phyloP scores from a whole-genome alignment of 2,329 filamentous ascomycete species.

The Pezicula neosporulosa region DNA sequence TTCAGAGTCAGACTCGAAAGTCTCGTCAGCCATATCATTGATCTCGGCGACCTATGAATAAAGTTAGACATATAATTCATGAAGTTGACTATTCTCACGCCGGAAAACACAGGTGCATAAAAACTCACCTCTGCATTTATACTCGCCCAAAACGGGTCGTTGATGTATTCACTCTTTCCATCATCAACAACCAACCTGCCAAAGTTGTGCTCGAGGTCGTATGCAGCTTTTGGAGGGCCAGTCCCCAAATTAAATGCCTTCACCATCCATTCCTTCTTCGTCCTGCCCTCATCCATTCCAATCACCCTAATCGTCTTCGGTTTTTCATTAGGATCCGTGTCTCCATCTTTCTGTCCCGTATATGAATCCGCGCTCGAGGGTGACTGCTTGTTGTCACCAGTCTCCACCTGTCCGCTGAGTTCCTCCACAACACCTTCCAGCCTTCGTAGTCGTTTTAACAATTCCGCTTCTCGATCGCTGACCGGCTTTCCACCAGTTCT shows the following conservation, averaged over 20 bases:
- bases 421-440: slow-evolving; percentile 75
- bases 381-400: slow-evolving; percentile 22
- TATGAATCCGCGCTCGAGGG: slow-evolving; percentile 20
- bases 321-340: slow-evolving; percentile 9
- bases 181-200: slow-evolving; percentile 68
- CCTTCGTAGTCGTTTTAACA: slow-evolving; percentile 69
- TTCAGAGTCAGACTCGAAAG: slow-evolving; percentile 19
- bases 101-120: too few relatives aligned
- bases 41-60: slow-evolving; percentile 22
- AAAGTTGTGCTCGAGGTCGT: slow-evolving; percentile 46
- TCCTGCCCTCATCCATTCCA: slow-evolving; percentile 25
- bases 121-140: slow-evolving; percentile 67
- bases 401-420: slow-evolving; percentile 56
- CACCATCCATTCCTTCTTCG: slow-evolving; percentile 20
- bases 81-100: too few relatives aligned
- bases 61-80: neutral
- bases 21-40: slow-evolving; percentile 25
- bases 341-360: slow-evolving; percentile 13
- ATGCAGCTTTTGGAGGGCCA: slow-evolving; percentile 21
- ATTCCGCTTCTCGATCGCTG: slow-evolving; percentile 61
- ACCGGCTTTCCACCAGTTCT: slow-evolving; percentile 60
- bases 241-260: slow-evolving; percentile 17
- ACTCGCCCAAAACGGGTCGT: slow-evolving; percentile 71
- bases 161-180: slow-evolving; percentile 67
- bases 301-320: slow-evolving; percentile 16